Percentiles rank a stretch among this genome's conserved stretches.
Conservation (phyloP, 2,329 filamentous ascomycete species). For the Macrophomina tecta region DNA sequence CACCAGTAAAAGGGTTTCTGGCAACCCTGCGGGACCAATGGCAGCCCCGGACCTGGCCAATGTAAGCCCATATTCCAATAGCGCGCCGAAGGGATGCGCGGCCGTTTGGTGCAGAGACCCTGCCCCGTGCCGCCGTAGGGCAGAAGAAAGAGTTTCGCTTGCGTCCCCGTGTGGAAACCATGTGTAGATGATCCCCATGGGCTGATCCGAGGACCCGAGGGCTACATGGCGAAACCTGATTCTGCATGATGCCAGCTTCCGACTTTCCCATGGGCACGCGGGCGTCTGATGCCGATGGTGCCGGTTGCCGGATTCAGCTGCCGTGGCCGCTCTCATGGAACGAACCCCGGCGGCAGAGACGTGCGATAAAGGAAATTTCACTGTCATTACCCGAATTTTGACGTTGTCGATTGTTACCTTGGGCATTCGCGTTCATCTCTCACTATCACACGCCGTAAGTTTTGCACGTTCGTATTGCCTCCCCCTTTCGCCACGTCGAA, state of each 20-base stretch:
- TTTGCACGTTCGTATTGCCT: background rate
- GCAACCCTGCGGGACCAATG: background rate
- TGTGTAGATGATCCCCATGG: background rate
- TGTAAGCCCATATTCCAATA: conserved; percentile 2
- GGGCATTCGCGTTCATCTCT: background rate
- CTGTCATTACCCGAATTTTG: background rate
- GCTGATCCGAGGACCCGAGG: background rate
- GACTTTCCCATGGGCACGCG: background rate
- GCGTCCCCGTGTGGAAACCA: background rate
- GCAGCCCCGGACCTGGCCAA: background rate
- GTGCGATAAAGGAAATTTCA: background rate
- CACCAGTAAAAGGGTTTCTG: conserved; percentile 5
- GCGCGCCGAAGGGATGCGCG: background rate
- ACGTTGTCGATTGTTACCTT: background rate
- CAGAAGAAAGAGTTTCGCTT: conserved; percentile 4
- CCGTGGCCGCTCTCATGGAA: background rate
- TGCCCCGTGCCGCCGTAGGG: conserved; percentile 18
- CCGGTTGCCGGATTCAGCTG: background rate
- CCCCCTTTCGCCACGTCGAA: background rate
- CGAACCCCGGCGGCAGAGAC: background rate
- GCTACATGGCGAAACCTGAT: background rate
- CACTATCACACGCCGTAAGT: background rate
- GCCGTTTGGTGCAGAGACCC: background rate
- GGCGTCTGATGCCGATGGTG: background rate
- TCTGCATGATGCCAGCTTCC: background rate